phyloP scores from a whole-genome alignment of 116 monocot genomes.

The Dioscorea cayenensis region DNA sequence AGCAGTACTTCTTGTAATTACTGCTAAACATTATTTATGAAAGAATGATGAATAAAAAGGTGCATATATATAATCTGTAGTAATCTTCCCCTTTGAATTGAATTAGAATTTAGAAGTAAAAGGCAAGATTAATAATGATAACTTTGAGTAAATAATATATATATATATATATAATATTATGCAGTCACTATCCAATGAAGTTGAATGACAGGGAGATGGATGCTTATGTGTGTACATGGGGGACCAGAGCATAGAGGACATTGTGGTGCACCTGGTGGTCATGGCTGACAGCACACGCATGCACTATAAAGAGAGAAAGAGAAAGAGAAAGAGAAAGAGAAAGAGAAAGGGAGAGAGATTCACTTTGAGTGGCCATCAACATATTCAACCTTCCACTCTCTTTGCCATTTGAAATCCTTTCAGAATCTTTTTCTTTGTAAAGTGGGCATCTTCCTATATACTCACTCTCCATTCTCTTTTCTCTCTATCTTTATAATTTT shows the following conservation, averaged over 20 bases:
- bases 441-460: neutral
- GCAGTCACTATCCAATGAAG: neutral
- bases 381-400: conserved; percentile 12
- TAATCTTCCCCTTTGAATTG: no score
- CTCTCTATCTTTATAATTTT: neutral
- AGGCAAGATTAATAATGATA: no score
- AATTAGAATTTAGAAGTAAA: no score
- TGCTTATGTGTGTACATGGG: neutral
- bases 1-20: no score
- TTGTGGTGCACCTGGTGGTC: neutral
- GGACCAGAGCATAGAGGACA: neutral
- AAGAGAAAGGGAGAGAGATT: neutral
- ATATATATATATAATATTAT: neutral
- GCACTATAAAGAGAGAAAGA: neutral
- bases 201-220: neutral
- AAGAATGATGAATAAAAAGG: no score
- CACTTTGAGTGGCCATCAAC: conserved; percentile 1
- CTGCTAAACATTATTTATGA: no score
- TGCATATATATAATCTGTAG: no score
- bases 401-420: conserved; percentile 4
- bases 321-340: no score
- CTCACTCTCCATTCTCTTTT: neutral
- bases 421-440: conserved; percentile 13
- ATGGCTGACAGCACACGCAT: conserved; percentile 2
- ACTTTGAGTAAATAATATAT: neutral